Conservation (phyloP, 2,329 filamentous ascomycete genomes). For the Purpureocillium lavendulum region DNA sequence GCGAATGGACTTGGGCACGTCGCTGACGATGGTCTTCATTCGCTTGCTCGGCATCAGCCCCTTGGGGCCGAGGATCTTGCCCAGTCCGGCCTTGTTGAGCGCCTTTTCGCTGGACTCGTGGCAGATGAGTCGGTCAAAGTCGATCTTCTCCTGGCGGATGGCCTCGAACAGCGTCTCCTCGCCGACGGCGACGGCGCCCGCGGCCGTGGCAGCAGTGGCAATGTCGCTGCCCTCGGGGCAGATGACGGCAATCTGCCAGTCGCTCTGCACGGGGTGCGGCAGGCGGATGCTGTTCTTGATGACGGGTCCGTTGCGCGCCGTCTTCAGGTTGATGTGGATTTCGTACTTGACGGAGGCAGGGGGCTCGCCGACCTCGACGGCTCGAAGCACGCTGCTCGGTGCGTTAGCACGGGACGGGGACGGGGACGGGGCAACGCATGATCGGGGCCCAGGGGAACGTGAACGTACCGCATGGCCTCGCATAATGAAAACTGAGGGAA, state of each 20-base stretch:
- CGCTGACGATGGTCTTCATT: constrained; percentile 78
- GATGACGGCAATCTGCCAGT: constrained; percentile 83
- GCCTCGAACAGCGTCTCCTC: constrained; percentile 78
- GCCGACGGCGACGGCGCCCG: constrained; percentile 76
- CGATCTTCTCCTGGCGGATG: constrained; percentile 64
- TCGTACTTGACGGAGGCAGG: constrained; percentile 79
- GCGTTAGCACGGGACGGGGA: background rate
- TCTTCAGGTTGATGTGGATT: constrained; percentile 72
- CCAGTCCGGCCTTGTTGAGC: constrained; percentile 73
- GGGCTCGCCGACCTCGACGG: constrained; percentile 79
- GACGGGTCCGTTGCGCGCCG: constrained; percentile 76
- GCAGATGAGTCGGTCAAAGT: constrained; percentile 85
- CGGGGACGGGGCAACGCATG: no score
- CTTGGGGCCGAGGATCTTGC: constrained; percentile 74
- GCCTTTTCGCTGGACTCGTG: constrained; percentile 70
- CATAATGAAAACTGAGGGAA: constrained; percentile 66
- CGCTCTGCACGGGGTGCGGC: constrained; percentile 82
- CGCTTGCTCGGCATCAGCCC: constrained; percentile 90
- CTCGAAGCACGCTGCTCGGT: constrained; percentile 68
- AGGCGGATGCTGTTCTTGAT: constrained; percentile 82
- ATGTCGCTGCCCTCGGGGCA: constrained; percentile 72
- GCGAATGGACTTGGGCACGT: constrained; percentile 65
- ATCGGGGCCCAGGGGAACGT: background rate
- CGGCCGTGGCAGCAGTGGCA: constrained; percentile 63
- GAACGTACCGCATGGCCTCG: constrained; percentile 78